phyloP scores from a whole-genome alignment of 2,329 filamentous ascomycete species.

The Moelleriella libera region DNA sequence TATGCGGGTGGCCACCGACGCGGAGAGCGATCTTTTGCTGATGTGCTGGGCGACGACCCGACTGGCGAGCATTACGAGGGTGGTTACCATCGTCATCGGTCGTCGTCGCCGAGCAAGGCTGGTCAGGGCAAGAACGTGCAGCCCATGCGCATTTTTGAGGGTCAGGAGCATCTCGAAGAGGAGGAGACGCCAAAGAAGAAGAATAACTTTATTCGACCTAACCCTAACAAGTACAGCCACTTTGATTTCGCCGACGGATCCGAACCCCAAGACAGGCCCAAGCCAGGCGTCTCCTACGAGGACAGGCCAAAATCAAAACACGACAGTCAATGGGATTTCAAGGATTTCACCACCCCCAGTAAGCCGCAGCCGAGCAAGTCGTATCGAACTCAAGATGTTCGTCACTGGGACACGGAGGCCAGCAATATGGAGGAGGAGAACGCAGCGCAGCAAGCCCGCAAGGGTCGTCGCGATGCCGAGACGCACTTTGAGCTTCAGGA shows the following conservation, averaged over 20 bases:
- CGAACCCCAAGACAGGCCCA: constrained; percentile 32
- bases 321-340: constrained; percentile 70
- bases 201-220: constrained; percentile 42
- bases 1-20: constrained; percentile 44
- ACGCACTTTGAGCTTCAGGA: constrained; percentile 77
- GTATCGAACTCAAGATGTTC: constrained; percentile 51
- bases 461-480: constrained; percentile 66
- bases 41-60: constrained; percentile 50
- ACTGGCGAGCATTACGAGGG: constrained; percentile 28
- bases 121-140: constrained; percentile 48
- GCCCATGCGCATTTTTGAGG: constrained; percentile 49
- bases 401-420: constrained; percentile 62
- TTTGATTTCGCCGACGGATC: constrained; percentile 66
- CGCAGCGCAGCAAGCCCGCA: constrained; percentile 43
- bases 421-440: constrained; percentile 36
- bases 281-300: constrained; percentile 24
- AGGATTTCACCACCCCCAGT: constrained; percentile 72
- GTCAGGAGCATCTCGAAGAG: constrained; percentile 27
- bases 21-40: constrained; percentile 52
- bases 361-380: constrained; percentile 51
- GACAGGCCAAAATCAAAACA: constrained; percentile 45
- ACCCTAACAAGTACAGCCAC: constrained; percentile 72
- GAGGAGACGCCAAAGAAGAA: constrained; percentile 25
- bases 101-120: constrained; percentile 31
- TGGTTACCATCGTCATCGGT: constrained; percentile 30